Evolutionary conservation across 176 grass and related monocot species (phyloP).

Genomic region (Triticum dicoccoides): DNA sequence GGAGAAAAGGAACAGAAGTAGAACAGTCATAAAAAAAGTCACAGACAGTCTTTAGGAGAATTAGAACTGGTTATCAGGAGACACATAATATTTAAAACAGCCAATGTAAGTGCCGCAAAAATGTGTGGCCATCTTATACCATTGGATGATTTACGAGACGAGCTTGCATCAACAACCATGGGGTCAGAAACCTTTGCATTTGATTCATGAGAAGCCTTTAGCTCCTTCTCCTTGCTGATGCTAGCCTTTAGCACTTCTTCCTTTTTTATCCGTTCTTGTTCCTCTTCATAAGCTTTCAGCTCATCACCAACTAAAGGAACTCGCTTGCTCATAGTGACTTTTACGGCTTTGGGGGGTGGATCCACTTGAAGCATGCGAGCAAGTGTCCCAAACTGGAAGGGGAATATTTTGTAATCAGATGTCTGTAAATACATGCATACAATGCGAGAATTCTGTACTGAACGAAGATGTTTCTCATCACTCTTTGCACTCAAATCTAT

Average conservation of each 20-base stretch:
- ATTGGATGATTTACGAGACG: conserved; percentile 57
- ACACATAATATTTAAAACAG: background rate
- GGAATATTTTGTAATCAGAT: conserved; percentile 17
- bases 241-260: conserved; percentile 73
- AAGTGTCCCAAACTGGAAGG: conserved; percentile 87
- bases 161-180: conserved; percentile 62
- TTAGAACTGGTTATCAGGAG: background rate
- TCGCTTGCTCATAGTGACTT: conserved; percentile 86
- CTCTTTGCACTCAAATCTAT: background rate
- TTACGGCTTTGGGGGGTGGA: conserved; percentile 94
- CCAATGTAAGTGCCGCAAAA: conserved; percentile 11
- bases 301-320: conserved; percentile 90
- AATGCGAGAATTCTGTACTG: conserved; percentile 16
- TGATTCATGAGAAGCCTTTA: conserved; percentile 59
- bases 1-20: conserved; percentile 3
- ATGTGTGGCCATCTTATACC: conserved; percentile 39
- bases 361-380: conserved; percentile 99
- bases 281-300: conserved; percentile 89
- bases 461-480: background rate
- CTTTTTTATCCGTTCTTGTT: conserved; percentile 79
- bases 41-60: background rate
- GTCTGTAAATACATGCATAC: background rate
- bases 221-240: conserved; percentile 73
- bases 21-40: background rate
- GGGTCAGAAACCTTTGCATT: conserved; percentile 63